Evolutionary conservation across 768 basidiomycete species (phyloP).

Genomic region (Termitomyces sp.): DNA sequence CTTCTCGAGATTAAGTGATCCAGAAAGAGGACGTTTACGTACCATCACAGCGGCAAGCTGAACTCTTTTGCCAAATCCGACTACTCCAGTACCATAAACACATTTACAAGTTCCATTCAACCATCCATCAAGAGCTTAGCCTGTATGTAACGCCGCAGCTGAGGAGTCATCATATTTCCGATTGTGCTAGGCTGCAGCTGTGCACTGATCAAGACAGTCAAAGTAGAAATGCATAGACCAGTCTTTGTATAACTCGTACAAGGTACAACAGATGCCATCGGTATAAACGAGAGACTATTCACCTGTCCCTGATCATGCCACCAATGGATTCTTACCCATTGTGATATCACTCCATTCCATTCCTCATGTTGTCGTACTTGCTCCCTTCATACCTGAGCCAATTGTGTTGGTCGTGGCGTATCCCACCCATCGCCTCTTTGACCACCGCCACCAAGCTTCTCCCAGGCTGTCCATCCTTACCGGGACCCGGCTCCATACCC

Average conservation of each 20-base stretch:
- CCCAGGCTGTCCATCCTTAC: constrained; percentile 71
- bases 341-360: constrained; percentile 43
- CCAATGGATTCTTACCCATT: neutral
- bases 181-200: neutral
- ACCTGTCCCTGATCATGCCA: neutral
- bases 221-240: neutral
- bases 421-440: constrained; percentile 69
- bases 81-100: no score
- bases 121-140: no score
- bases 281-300: neutral
- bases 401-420: constrained; percentile 60
- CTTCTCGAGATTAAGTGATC: neutral
- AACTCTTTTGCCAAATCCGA: no score
- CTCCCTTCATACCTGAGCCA: constrained; percentile 78
- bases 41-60: neutral
- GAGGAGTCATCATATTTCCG: neutral
- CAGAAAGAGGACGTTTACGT: neutral
- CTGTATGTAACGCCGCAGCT: neutral
- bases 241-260: neutral
- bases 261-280: neutral
- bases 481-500: constrained; percentile 68
- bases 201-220: neutral
- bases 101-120: no score
- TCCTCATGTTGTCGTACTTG: constrained; percentile 75
- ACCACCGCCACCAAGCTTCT: constrained; percentile 68